These are phyloP conservation scores for Pseudogymnoascus verrucosus DNA, from an alignment of 2,329 filamentous ascomycete species.

Conservation along the genomic window DNA sequence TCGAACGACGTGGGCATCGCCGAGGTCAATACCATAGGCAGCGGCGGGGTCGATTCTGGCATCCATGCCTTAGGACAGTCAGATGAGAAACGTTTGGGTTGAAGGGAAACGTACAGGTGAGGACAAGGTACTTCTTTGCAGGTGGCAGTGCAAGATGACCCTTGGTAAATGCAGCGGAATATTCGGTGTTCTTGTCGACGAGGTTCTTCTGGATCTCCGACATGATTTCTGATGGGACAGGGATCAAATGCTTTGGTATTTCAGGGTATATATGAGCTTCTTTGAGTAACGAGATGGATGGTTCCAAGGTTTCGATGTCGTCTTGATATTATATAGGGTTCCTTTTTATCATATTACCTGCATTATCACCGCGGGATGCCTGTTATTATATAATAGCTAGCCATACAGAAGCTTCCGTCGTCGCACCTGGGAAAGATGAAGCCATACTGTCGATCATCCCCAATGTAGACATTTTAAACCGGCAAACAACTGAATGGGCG, in stretches of 20 bases:
- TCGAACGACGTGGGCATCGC: constrained; percentile 71
- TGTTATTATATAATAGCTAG: background rate
- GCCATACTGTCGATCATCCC: background rate
- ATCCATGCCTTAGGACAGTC: constrained; percentile 70
- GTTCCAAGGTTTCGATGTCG: background rate
- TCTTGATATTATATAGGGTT: background rate
- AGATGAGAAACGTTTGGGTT: background rate
- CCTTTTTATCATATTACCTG: background rate
- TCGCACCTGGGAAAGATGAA: background rate
- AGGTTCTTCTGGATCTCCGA: constrained; percentile 43
- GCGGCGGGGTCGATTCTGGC: constrained; percentile 61
- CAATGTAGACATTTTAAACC: background rate
- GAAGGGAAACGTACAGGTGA: constrained; percentile 12
- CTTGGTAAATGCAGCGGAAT: constrained; percentile 53
- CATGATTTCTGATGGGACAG: background rate
- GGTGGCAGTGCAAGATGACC: constrained; percentile 61
- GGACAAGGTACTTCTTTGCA: constrained; percentile 56
- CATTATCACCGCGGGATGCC: background rate
- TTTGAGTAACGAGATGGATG: background rate
- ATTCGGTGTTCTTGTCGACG: constrained; percentile 47
- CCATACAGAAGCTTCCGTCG: background rate
- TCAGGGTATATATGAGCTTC: background rate
- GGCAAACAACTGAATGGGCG: background rate
- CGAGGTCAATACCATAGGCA: constrained; percentile 62
- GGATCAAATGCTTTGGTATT: background rate